Evolutionary conservation across 163 green algal genomes (phyloP), one percentile per base, ranked within the genome.

Genomic region (Prototheca cutis): DNA sequence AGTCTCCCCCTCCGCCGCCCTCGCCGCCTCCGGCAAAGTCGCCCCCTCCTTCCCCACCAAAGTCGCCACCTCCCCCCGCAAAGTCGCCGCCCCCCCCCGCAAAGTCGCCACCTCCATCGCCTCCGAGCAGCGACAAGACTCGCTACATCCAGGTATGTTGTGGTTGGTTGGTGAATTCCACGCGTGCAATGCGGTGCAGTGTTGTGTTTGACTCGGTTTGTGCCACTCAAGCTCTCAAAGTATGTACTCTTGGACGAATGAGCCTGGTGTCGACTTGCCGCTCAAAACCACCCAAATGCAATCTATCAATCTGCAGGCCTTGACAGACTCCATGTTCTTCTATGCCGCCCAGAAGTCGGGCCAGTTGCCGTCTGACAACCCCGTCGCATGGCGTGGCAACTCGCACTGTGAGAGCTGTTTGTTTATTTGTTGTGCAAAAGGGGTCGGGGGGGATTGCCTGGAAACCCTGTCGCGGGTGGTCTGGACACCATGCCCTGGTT

Each of bases 291-390:
- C n/a, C 17, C 6, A 27, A 2, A 30, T 21, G 8, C 29, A 45
- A 45, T 10, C 47, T 53, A 13, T 53, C 18, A 80, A 78, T 29
- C 47, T 36, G 17, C 21, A 80, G 63, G 65, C 79, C 21, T 70
- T 92, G 51, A 75, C 62, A 40, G 47, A 79, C 39, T 75, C 65
- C 5, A 78, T 76, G 40, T 64, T 74, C 40, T 92, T 93, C 71
- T 87, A 79, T 49, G 81, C 88, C 53, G 80, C 80, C 8, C 85
- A 93, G 66, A 67, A 74, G 21, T 82, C 68, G 25, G 85, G 86
- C 29, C 62, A 66, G 39, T 55, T 90, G 30, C 76, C 80, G 5
- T 30, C 55, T 31, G 70, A 63, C 65, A 89, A 87, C 70, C 79
- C 71, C 40, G 74, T 93, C 28, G 51, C 72, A 6, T 94, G 78